Evolutionary conservation across 805 yeast species (phyloP).

Genomic region (Hanseniaspora taiwanica): DNA sequence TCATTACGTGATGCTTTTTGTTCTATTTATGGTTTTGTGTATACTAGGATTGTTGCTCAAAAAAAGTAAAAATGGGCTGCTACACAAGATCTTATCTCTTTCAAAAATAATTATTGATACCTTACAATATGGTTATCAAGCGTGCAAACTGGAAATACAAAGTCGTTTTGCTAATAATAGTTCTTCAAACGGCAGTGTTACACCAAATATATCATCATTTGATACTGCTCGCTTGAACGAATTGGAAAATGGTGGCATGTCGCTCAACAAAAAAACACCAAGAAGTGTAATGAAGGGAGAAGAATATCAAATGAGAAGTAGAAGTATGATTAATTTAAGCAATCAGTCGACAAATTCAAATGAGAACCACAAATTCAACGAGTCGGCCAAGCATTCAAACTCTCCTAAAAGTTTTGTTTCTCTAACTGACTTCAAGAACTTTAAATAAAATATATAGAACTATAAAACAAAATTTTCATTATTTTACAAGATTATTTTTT

Average conservation of each 20-base stretch:
- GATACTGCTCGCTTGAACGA: constrained; percentile 9
- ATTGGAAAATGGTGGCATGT: constrained; percentile 6
- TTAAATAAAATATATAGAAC: constrained; percentile 8
- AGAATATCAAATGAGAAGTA: constrained; percentile 15
- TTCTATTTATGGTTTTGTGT: too few relatives aligned
- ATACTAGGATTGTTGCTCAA: too few relatives aligned
- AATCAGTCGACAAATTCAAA: constrained; percentile 9
- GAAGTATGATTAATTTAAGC: constrained; percentile 18
- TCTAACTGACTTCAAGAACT: constrained; percentile 20
- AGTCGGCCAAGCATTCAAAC: neutral
- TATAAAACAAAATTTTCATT: too few relatives aligned
- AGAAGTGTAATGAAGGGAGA: too few relatives aligned
- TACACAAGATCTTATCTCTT: too few relatives aligned
- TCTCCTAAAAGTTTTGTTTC: constrained; percentile 14
- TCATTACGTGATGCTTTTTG: too few relatives aligned
- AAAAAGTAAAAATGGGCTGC: neutral
- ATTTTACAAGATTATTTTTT: too few relatives aligned
- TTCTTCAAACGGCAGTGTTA: neutral
- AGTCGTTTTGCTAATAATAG: constrained; percentile 3
- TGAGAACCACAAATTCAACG: constrained; percentile 18
- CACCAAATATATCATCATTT: constrained; percentile 6
- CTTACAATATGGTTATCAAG: neutral
- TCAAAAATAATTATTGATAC: constrained; percentile 1
- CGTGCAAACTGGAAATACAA: constrained; percentile 1
- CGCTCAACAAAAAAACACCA: constrained; percentile 4